Evolutionary conservation across 305 asterid genomes (phyloP).

Genomic region (Solanum hybrid): DNA sequence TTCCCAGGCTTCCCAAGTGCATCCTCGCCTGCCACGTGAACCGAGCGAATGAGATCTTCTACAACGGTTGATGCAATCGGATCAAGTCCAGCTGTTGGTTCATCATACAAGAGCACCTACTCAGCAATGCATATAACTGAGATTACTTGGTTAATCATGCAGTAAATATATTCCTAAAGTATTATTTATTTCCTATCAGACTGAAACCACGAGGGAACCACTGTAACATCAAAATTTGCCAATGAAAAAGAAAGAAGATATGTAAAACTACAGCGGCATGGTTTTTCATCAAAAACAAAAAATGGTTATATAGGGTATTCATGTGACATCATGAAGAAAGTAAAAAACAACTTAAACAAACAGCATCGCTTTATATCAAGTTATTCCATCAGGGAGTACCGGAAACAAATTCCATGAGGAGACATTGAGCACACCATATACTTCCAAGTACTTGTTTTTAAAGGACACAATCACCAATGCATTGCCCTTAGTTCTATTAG

Average conservation of each 20-base stretch:
- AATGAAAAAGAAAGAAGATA: neutral
- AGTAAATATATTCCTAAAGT: neutral
- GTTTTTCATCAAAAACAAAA: neutral
- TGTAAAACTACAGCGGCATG: neutral
- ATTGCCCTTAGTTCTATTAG: neutral
- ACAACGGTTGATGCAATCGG: conserved; percentile 98
- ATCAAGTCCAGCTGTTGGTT: conserved; percentile 99
- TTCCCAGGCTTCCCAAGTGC: conserved; percentile 84
- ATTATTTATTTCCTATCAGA: neutral
- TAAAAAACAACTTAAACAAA: neutral
- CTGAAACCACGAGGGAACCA: neutral
- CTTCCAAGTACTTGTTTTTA: neutral
- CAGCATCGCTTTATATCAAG: neutral
- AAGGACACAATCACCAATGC: neutral
- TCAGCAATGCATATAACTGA: conserved; percentile 9
- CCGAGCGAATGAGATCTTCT: conserved; percentile 96
- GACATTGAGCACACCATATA: neutral
- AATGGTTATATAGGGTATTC: neutral
- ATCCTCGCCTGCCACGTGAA: conserved; percentile 76
- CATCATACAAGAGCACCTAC: conserved; percentile 92
- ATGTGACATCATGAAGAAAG: neutral
- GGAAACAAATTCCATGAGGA: neutral
- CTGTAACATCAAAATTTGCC: neutral
- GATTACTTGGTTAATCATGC: conserved; percentile 4
- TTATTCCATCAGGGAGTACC: neutral